phyloP scores from a whole-genome alignment of 2,329 filamentous ascomycete genomes.

The Aspergillus alliaceus region DNA sequence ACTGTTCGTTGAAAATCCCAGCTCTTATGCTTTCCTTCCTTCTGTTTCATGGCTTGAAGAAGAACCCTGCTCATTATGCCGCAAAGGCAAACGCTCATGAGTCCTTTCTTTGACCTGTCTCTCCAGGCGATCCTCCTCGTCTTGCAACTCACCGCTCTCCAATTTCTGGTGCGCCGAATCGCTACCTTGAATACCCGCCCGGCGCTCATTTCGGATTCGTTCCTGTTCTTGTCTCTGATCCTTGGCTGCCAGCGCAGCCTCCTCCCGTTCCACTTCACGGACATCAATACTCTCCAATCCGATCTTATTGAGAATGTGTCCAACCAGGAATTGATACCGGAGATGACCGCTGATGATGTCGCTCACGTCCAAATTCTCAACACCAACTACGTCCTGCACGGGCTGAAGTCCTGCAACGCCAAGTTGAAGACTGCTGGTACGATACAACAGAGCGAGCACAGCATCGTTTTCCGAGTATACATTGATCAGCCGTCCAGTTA shows the following conservation, averaged over 20 bases:
- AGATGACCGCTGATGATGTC: conserved; percentile 68
- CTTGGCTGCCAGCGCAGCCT: conserved; percentile 39
- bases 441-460: conserved; percentile 83
- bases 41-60: not conserved
- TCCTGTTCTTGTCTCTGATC: conserved; percentile 41
- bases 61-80: not conserved
- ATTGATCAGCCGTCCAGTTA: conserved; percentile 80
- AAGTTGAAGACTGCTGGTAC: conserved; percentile 76
- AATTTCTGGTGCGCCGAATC: conserved; percentile 12
- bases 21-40: not conserved
- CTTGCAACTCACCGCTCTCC: conserved; percentile 12
- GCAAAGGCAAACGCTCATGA: conserved; percentile 27
- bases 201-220: conserved; percentile 30
- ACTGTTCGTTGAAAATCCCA: not conserved
- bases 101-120: conserved; percentile 32
- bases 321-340: conserved; percentile 67
- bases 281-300: conserved; percentile 67
- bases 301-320: conserved; percentile 65
- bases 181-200: conserved; percentile 24
- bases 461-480: conserved; percentile 87
- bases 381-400: conserved; percentile 53
- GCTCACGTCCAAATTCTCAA: conserved; percentile 68
- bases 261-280: conserved; percentile 45
- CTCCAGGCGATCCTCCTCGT: conserved; percentile 24
- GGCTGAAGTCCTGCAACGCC: conserved; percentile 82